These are phyloP conservation scores for Fusarium virguliforme DNA, from an alignment of 2,329 filamentous ascomycete species.

Conservation along the genomic window DNA sequence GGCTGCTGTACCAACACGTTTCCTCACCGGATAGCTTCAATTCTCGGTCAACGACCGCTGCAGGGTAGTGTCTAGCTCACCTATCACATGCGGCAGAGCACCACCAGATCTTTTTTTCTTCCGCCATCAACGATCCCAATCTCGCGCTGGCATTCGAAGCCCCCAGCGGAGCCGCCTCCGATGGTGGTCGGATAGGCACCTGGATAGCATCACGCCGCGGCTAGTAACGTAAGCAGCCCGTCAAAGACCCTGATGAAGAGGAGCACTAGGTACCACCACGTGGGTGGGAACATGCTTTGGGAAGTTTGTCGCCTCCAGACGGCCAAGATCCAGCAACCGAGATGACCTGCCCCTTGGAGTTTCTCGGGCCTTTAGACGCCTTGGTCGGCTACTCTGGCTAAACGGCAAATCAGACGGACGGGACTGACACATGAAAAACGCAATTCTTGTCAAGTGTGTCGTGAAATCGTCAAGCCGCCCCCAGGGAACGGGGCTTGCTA, in stretches of 20 bases:
- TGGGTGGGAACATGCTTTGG: constrained; percentile 38
- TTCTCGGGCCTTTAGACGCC: constrained; percentile 40
- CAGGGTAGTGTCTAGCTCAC: background rate
- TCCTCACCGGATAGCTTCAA: constrained; percentile 15
- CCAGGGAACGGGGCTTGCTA: constrained; percentile 11
- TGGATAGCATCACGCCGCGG: constrained; percentile 32
- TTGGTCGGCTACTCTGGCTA: constrained; percentile 36
- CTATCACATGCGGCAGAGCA: constrained; percentile 1
- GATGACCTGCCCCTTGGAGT: constrained; percentile 42
- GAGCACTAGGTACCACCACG: constrained; percentile 34
- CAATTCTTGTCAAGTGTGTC: constrained; percentile 30
- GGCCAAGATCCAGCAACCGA: constrained; percentile 37
- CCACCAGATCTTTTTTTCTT: background rate
- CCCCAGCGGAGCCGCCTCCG: constrained; percentile 14
- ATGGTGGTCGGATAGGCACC: constrained; percentile 12
- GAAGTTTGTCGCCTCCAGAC: constrained; percentile 29
- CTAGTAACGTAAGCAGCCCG: constrained; percentile 1
- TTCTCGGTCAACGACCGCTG: constrained; percentile 9
- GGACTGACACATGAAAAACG: constrained; percentile 45
- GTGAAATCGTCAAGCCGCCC: constrained; percentile 17
- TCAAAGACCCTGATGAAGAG: constrained; percentile 4
- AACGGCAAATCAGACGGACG: constrained; percentile 25
- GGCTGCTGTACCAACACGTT: constrained; percentile 13
- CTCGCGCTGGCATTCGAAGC: background rate
- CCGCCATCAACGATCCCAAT: constrained; percentile 12